These are phyloP conservation scores for Gymnopus androsaceus DNA, from an alignment of 1,284 basidiomycete species.

Conservation along the genomic window DNA sequence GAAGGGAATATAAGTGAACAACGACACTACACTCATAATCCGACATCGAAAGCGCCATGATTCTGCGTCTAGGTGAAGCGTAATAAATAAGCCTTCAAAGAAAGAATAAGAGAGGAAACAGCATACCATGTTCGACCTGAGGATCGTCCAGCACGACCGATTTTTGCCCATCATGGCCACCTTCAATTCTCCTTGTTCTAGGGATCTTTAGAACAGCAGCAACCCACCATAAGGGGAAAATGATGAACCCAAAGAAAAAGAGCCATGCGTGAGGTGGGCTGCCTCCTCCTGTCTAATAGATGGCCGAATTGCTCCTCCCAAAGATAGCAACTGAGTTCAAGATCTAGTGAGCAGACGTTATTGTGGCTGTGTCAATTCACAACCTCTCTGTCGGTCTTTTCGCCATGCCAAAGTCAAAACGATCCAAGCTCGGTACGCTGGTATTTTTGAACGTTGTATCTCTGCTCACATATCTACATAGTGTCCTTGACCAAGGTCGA, in stretches of 20 bases:
- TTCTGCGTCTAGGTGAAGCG: slow-evolving; percentile 53
- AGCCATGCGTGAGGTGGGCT: slow-evolving; percentile 73
- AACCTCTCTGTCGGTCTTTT: slow-evolving; percentile 16
- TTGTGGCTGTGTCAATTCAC: slow-evolving; percentile 12
- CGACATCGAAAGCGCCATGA: slow-evolving; percentile 75
- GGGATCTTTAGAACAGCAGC: slow-evolving; percentile 58
- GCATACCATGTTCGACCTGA: slow-evolving; percentile 72
- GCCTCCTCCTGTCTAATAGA: slow-evolving; percentile 59
- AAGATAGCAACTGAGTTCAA: too few species aligned
- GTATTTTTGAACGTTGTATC: slow-evolving; percentile 1
- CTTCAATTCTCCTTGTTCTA: slow-evolving; percentile 55
- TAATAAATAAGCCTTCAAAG: not conserved
- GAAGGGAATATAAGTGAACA: slow-evolving; percentile 78
- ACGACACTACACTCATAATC: slow-evolving; percentile 62
- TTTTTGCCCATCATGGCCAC: slow-evolving; percentile 63
- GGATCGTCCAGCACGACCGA: slow-evolving; percentile 75
- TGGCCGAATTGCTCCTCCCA: too few species aligned
- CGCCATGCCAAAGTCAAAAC: slow-evolving; percentile 86
- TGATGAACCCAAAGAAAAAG: slow-evolving; percentile 72
- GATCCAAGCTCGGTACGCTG: slow-evolving; percentile 75
- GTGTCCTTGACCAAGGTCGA: slow-evolving; percentile 79
- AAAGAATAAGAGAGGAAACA: slow-evolving; percentile 4
- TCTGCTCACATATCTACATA: slow-evolving; percentile 31
- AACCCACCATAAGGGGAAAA: slow-evolving; percentile 79
- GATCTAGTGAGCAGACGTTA: too few species aligned